phyloP scores from a whole-genome alignment of 164 flowering plant species.

The Chloranthus sessilifolius region DNA sequence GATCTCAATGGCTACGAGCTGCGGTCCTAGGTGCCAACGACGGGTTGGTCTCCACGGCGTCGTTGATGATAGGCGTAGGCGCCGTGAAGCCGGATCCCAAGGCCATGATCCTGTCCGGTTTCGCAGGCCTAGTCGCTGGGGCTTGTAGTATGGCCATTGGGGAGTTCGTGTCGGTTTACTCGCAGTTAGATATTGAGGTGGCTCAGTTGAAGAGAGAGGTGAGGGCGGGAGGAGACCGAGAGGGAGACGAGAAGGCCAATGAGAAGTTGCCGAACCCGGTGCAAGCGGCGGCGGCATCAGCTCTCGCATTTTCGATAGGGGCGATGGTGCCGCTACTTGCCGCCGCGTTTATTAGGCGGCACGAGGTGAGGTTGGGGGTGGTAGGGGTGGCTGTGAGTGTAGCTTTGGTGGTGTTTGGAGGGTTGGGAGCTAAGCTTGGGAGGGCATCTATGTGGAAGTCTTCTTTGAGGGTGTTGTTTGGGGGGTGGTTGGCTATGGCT shows the following conservation, averaged over 20 bases:
- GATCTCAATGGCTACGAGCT: slow-evolving; percentile 28
- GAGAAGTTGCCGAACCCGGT: slow-evolving; percentile 17
- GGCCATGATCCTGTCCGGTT: slow-evolving; percentile 22
- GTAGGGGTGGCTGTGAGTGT: slow-evolving; percentile 11
- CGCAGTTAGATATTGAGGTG: slow-evolving; percentile 25
- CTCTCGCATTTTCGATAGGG: slow-evolving; percentile 21
- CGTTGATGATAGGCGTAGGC: slow-evolving; percentile 27
- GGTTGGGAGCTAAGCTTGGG: slow-evolving; percentile 19
- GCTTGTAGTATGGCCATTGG: slow-evolving; percentile 33
- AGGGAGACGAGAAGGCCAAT: not conserved
- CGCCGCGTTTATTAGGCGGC: slow-evolving; percentile 13
- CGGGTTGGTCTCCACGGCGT: slow-evolving; percentile 24
- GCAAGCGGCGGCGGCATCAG: slow-evolving; percentile 23
- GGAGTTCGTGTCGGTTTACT: slow-evolving; percentile 27
- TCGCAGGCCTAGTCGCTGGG: slow-evolving; percentile 27
- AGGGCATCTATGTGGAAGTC: slow-evolving; percentile 18
- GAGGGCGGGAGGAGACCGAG: not conserved
- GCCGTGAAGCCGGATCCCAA: slow-evolving; percentile 18
- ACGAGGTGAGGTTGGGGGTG: slow-evolving; percentile 20
- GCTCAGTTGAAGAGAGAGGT: slow-evolving; percentile 22
- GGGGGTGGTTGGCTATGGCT: slow-evolving; percentile 29
- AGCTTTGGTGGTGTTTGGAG: slow-evolving; percentile 21
- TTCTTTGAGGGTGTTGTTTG: slow-evolving; percentile 20
- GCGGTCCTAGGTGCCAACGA: slow-evolving; percentile 30
- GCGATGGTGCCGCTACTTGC: slow-evolving; percentile 15